Conservation (phyloP, 768 basidiomycete species). For the Boletus huronensis region DNA sequence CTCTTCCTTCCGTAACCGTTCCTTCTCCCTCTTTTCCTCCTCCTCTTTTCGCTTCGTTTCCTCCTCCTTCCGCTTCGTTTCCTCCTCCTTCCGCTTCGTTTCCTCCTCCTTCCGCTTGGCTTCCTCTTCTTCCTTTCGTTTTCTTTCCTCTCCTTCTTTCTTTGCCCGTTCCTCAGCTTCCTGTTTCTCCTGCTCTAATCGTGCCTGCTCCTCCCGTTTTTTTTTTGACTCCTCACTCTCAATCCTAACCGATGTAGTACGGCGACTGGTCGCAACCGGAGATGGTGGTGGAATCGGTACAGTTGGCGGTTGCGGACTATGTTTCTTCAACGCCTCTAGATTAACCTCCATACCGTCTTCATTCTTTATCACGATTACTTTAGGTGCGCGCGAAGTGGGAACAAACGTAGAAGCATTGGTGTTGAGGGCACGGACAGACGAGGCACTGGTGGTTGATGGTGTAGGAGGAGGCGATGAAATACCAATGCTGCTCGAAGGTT, state of each 20-base stretch:
- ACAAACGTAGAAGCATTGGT: conserved; percentile 66
- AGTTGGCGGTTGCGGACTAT: conserved; percentile 39
- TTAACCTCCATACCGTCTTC: conserved; percentile 64
- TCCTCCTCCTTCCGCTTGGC: conserved; percentile 40
- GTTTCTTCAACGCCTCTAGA: conserved; percentile 51
- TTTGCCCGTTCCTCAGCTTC: conserved; percentile 37
- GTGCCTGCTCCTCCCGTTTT: conserved; percentile 45
- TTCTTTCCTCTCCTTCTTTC: conserved; percentile 36
- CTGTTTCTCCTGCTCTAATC: conserved; percentile 38
- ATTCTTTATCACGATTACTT: conserved; percentile 57
- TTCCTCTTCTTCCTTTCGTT: conserved; percentile 43
- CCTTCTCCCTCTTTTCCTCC: conserved; percentile 42
- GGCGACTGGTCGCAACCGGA: conserved; percentile 25
- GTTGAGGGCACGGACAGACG: conserved; percentile 47
- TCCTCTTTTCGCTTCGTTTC: conserved; percentile 40
- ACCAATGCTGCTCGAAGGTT: conserved; percentile 44
- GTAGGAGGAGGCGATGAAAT: conserved; percentile 65
- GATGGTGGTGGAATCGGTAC: conserved; percentile 40
- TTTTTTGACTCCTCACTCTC: conserved; percentile 59
- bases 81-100: conserved; percentile 41
- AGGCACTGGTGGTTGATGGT: conserved; percentile 48
- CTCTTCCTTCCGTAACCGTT: conserved; percentile 35
- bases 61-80: conserved; percentile 39
- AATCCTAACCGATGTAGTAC: conserved; percentile 48
- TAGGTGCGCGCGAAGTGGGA: conserved; percentile 41